Percentiles rank a stretch among this genome's conserved stretches.
Conservation (phyloP, 768 basidiomycete genomes). For the Goffeauzyma gilvescens region DNA sequence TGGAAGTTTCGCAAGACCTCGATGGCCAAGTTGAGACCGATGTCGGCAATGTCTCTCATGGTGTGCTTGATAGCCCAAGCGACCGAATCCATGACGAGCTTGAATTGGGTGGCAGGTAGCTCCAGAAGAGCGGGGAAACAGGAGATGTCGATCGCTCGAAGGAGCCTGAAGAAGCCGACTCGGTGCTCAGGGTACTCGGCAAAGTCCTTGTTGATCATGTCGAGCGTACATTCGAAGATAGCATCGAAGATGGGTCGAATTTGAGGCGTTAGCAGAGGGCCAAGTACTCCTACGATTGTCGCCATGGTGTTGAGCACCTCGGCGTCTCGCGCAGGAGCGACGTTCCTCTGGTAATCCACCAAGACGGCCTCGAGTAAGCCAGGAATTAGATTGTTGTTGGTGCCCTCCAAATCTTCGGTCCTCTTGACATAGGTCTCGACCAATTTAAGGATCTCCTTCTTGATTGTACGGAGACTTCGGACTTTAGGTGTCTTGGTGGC, state of each 20-base stretch:
- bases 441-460: constrained; percentile 90
- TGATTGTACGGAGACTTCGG: constrained; percentile 80
- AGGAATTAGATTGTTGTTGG: constrained; percentile 81
- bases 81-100: constrained; percentile 92
- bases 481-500: constrained; percentile 96
- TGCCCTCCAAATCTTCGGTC: constrained; percentile 85
- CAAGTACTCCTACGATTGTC: constrained; percentile 70
- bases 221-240: constrained; percentile 87
- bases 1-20: constrained; percentile 95
- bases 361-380: constrained; percentile 88
- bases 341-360: constrained; percentile 90
- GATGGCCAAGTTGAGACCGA: constrained; percentile 47
- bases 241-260: constrained; percentile 88
- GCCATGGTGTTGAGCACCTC: constrained; percentile 96
- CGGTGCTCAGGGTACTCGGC: constrained; percentile 97
- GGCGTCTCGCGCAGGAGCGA: constrained; percentile 79
- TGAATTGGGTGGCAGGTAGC: constrained; percentile 82
- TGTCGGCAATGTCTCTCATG: constrained; percentile 93
- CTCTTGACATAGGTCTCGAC: constrained; percentile 97
- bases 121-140: constrained; percentile 91
- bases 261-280: constrained; percentile 69
- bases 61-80: constrained; percentile 99
- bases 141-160: constrained; percentile 73
- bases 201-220: constrained; percentile 99
- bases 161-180: constrained; percentile 84